phyloP scores from a whole-genome alignment of 805 yeast genomes.

The Wickerhamiella occidentalis region DNA sequence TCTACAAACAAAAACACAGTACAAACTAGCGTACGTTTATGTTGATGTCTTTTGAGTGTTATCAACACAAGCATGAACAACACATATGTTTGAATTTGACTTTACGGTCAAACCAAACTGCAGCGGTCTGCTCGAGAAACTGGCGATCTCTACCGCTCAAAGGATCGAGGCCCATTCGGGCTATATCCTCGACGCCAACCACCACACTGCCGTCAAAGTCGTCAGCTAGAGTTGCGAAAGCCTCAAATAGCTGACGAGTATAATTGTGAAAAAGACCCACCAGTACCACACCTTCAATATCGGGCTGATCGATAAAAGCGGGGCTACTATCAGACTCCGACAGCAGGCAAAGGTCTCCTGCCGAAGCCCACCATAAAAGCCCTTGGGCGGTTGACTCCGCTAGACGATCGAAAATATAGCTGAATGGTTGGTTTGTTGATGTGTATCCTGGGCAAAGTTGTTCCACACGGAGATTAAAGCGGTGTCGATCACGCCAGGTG shows the following conservation, averaged over 20 bases:
- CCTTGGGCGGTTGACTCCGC: conserved; percentile 30
- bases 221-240: conserved; percentile 31
- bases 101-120: conserved; percentile 38
- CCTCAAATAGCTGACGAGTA: conserved; percentile 34
- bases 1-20: neutral
- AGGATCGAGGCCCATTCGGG: conserved; percentile 51
- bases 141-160: conserved; percentile 35
- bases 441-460: neutral
- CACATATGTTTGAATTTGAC: conserved; percentile 30
- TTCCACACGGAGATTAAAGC: conserved; percentile 15
- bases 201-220: conserved; percentile 23
- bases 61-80: conserved; percentile 19
- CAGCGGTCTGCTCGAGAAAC: conserved; percentile 34
- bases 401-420: conserved; percentile 14
- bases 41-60: neutral
- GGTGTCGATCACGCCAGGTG: conserved; percentile 23
- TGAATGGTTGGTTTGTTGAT: neutral
- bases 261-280: conserved; percentile 43
- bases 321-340: conserved; percentile 18
- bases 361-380: conserved; percentile 78
- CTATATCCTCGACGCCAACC: conserved; percentile 36
- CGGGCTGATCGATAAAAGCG: conserved; percentile 27
- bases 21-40: neutral
- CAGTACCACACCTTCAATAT: conserved; percentile 30
- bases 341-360: conserved; percentile 46